A percentile compares a stretch with the other conserved stretches of the same genome.
phyloP scores from a whole-genome alignment of 1,139 yeast genomes.

The Hemisphaericaspora xylofermentans region DNA sequence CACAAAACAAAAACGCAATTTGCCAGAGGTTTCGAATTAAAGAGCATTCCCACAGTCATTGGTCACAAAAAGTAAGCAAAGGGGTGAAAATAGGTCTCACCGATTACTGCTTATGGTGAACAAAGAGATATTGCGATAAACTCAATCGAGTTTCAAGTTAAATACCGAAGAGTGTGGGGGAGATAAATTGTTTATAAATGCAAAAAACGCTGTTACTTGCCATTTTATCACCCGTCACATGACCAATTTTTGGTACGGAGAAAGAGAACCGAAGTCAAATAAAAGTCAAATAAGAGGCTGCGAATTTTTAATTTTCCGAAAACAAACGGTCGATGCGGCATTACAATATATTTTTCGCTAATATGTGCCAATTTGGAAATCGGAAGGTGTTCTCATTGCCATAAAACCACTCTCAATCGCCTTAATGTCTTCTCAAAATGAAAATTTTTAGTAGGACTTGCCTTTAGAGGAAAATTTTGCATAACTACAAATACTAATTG shows the following conservation, averaged over 20 bases:
- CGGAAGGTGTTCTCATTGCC: background rate
- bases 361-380: background rate
- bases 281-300: no score
- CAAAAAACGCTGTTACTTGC: background rate
- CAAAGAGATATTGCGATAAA: no score
- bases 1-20: no score
- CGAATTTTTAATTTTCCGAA: background rate
- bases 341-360: background rate
- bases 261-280: background rate
- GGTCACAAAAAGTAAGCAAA: no score
- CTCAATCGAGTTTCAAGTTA: no score
- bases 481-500: background rate
- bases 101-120: background rate
- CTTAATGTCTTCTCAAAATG: background rate
- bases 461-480: background rate
- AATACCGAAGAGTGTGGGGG: no score
- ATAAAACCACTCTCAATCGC: background rate
- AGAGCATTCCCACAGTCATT: no score
- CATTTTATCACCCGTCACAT: background rate
- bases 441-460: slow-evolving; percentile 1
- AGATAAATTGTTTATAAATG: no score
- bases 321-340: background rate
- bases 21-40: no score
- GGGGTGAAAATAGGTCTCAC: no score
- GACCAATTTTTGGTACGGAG: background rate